Conservation (phyloP, 1,139 yeast genomes). For the Candida glucosophila region DNA sequence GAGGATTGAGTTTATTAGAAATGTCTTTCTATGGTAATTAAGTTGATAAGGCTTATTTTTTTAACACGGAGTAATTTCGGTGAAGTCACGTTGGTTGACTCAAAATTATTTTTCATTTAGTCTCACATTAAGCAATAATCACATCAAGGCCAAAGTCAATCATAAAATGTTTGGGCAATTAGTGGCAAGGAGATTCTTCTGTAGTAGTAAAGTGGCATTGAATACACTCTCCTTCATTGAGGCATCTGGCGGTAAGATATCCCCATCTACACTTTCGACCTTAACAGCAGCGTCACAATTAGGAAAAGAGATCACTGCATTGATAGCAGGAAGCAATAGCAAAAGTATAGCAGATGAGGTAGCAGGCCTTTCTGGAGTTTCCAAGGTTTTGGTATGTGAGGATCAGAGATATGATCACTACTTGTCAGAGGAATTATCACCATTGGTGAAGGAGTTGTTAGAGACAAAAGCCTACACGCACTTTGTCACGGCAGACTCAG, state of each 20-base stretch:
- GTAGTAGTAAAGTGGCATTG: slow-evolving; percentile 15
- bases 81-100: no score
- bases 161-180: no score
- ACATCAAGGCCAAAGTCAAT: no score
- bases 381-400: slow-evolving; percentile 43
- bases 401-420: slow-evolving; percentile 44
- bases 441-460: slow-evolving; percentile 42
- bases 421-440: slow-evolving; percentile 60
- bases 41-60: no score
- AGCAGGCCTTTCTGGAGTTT: slow-evolving; percentile 28
- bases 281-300: slow-evolving; percentile 56
- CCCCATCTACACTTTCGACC: slow-evolving; percentile 62
- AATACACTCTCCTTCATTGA: slow-evolving; percentile 72
- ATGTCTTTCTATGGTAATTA: no score
- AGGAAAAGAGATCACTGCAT: slow-evolving; percentile 58
- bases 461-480: slow-evolving; percentile 46
- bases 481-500: slow-evolving; percentile 72
- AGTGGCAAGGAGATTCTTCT: slow-evolving; percentile 27
- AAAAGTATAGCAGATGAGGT: slow-evolving; percentile 28
- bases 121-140: no score
- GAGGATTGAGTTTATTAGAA: no score
- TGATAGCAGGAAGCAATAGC: slow-evolving; percentile 50
- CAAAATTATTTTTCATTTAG: no score
- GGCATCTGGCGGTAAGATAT: slow-evolving; percentile 40
- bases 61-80: no score